Conservation (phyloP, 2,329 filamentous ascomycete species). For the Aspergillus brasiliensis region DNA sequence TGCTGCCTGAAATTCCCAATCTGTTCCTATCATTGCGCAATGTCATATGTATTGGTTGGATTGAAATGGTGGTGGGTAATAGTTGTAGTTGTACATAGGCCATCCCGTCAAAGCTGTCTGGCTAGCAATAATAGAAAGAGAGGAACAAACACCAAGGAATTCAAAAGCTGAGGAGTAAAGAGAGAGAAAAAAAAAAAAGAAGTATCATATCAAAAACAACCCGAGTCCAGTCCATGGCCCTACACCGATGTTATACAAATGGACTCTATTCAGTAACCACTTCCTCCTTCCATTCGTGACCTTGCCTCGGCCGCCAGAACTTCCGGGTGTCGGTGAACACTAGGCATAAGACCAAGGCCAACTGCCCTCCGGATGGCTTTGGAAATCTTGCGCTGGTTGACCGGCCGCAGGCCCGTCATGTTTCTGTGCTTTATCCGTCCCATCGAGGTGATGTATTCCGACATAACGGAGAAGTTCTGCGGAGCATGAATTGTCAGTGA, state of each 20-base stretch:
- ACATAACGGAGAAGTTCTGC: conserved; percentile 90
- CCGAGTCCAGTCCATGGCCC: not conserved
- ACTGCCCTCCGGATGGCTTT: conserved; percentile 89
- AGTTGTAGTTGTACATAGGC: not conserved
- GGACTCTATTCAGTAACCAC: conserved; percentile 16
- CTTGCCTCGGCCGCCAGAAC: conserved; percentile 56
- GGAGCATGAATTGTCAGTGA: conserved; percentile 12
- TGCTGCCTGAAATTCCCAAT: too few species aligned
- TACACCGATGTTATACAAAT: not conserved
- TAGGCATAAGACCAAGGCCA: conserved; percentile 89
- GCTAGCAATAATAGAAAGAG: not conserved
- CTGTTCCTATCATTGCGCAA: not conserved
- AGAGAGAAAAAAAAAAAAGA: not conserved
- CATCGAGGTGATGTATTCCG: conserved; percentile 81
- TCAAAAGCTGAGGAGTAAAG: not conserved
- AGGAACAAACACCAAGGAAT: not conserved
- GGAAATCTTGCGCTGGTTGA: conserved; percentile 90
- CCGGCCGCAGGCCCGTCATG: conserved; percentile 76
- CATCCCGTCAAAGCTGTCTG: not conserved
- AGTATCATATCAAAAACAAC: not conserved
- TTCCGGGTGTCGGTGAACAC: conserved; percentile 85
- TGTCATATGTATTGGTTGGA: not conserved
- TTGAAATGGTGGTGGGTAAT: not conserved
- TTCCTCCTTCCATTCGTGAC: conserved; percentile 29
- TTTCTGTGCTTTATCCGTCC: conserved; percentile 79